These are phyloP conservation scores for Helianthus tuberosus DNA, from an alignment of 129 eudicot genomes.

Conservation along the genomic window DNA sequence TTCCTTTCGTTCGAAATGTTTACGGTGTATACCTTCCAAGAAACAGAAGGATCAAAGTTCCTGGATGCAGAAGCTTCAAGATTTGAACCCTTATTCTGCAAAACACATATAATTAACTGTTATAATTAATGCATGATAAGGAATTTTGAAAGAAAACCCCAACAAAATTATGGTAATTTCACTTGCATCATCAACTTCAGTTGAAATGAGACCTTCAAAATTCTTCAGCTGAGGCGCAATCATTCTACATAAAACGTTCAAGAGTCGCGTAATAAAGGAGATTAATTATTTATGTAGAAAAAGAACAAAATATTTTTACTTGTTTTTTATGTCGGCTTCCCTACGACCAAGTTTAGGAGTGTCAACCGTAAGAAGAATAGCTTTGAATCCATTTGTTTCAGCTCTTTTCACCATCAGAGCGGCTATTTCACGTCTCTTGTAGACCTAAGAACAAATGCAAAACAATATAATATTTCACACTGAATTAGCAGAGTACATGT, in stretches of 20 bases:
- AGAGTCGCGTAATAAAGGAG: neutral
- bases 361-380: conserved; percentile 83
- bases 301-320: conserved; percentile 37
- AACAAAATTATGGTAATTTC: conserved; percentile 20
- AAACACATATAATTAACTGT: conserved; percentile 1
- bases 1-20: neutral
- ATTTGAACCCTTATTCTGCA: conserved; percentile 77
- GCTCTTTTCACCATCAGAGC: conserved; percentile 85
- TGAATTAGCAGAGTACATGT: neutral
- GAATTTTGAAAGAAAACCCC: neutral
- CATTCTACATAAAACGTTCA: conserved; percentile 58
- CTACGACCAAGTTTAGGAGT: conserved; percentile 89
- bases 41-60: conserved; percentile 62
- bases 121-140: neutral
- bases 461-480: conserved; percentile 8
- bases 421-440: conserved; percentile 57
- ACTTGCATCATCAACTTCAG: conserved; percentile 61
- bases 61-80: conserved; percentile 63
- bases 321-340: conserved; percentile 90
- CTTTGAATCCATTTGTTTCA: conserved; percentile 82
- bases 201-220: conserved; percentile 76
- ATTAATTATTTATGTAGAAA: neutral
- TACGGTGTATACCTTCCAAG: conserved; percentile 64
- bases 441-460: conserved; percentile 45
- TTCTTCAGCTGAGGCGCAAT: conserved; percentile 79